Conservation (phyloP, 2,329 filamentous ascomycete species). For the Reticulascus tulasneorum region DNA sequence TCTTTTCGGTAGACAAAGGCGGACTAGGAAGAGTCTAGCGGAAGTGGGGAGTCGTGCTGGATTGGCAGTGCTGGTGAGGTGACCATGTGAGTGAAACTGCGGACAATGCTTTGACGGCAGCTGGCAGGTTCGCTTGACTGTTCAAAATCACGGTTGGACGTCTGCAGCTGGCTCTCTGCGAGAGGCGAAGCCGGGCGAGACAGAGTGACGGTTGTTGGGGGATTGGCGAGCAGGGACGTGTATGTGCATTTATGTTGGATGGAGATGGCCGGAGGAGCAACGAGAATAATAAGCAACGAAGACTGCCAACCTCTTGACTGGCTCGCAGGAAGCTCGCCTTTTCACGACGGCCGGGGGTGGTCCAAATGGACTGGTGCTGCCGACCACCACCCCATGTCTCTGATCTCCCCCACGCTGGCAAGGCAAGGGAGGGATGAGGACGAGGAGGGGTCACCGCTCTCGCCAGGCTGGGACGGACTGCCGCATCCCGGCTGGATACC, state of each 20-base stretch:
- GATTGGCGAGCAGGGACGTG: no score
- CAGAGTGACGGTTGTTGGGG: no score
- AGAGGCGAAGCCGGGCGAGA: no score
- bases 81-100: conserved; percentile 4
- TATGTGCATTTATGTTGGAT: conserved; percentile 4
- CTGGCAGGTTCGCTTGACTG: no score
- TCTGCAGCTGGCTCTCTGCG: no score
- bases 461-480: no score
- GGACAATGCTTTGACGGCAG: no score
- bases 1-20: neutral
- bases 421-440: conserved; percentile 8
- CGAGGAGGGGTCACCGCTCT: no score
- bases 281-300: conserved; percentile 13
- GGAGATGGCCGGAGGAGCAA: conserved; percentile 3
- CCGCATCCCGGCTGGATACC: no score
- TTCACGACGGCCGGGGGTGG: conserved; percentile 5
- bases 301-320: no score
- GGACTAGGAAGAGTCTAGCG: conserved; percentile 1
- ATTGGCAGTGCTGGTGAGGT: conserved; percentile 2
- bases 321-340: conserved; percentile 12
- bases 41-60: no score
- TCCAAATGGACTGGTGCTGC: conserved; percentile 1
- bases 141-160: no score
- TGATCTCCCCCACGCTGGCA: conserved; percentile 10
- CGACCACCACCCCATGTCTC: conserved; percentile 6